phyloP scores from a whole-genome alignment of 129 eudicot genomes.

The Gnaphalium uliginosum region DNA sequence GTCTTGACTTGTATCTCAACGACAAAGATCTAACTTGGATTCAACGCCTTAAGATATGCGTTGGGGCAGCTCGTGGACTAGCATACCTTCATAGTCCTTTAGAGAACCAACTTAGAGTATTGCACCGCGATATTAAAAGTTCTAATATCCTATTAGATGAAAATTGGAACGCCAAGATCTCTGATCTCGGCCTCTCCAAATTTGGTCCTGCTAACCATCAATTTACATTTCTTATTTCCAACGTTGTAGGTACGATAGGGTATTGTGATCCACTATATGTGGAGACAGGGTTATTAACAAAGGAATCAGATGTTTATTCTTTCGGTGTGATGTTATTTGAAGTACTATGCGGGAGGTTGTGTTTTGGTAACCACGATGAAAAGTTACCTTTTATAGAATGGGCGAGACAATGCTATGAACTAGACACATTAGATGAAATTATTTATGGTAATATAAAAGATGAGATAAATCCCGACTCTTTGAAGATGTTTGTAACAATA shows the following conservation, averaged over 20 bases:
- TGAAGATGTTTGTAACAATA: background rate
- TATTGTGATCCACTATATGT: background rate
- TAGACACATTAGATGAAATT: background rate
- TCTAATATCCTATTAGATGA: background rate
- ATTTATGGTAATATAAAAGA: background rate
- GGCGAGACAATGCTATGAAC: background rate
- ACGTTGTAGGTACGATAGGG: background rate
- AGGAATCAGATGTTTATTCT: background rate
- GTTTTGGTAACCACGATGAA: background rate
- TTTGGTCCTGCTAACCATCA: background rate
- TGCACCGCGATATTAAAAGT: background rate
- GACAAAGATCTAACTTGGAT: background rate
- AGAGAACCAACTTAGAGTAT: background rate
- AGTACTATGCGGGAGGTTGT: background rate
- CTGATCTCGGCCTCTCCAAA: background rate
- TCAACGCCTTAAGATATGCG: background rate
- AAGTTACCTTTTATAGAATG: background rate
- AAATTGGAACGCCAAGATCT: background rate
- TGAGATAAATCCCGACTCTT: background rate
- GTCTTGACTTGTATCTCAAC: background rate
- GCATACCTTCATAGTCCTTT: background rate
- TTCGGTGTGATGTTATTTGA: slow-evolving; percentile 2
- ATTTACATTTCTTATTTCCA: background rate
- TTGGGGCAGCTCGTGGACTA: background rate
- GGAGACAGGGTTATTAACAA: background rate